Conservation (phyloP, 768 basidiomycete genomes). For the Suillus discolor region DNA sequence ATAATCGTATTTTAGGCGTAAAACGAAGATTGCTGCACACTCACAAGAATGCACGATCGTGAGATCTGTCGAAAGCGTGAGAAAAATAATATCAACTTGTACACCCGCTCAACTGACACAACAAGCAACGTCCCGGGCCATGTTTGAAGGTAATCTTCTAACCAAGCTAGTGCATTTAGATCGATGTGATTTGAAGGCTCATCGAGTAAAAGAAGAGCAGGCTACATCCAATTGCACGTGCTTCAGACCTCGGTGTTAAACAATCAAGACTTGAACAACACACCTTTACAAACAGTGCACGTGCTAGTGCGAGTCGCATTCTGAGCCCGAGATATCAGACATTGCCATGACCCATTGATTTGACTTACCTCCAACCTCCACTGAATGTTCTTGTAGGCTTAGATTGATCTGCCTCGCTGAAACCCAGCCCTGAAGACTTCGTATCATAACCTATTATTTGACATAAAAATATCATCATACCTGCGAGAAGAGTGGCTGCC, state of each 20-base stretch:
- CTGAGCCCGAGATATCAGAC: slow-evolving; percentile 38
- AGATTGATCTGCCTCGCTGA: slow-evolving; percentile 85
- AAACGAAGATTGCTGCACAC: slow-evolving; percentile 20
- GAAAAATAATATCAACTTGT: slow-evolving; percentile 7
- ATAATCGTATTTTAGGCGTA: slow-evolving; percentile 5
- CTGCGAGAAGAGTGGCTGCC: slow-evolving; percentile 87
- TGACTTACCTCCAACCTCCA: slow-evolving; percentile 89
- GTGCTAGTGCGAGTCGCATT: slow-evolving; percentile 94
- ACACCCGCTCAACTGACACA: slow-evolving; percentile 57
- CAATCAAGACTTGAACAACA: not conserved
- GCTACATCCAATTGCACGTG: slow-evolving; percentile 38
- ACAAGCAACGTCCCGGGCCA: slow-evolving; percentile 93
- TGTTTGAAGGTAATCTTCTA: slow-evolving; percentile 95
- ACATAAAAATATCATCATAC: slow-evolving; percentile 36
- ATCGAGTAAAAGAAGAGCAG: slow-evolving; percentile 78
- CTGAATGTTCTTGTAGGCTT: slow-evolving; percentile 85
- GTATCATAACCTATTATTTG: slow-evolving; percentile 1
- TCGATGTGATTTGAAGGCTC: slow-evolving; percentile 98
- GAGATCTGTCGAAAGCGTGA: slow-evolving; percentile 58
- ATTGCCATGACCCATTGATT: not conserved
- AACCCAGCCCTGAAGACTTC: slow-evolving; percentile 72
- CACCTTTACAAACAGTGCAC: slow-evolving; percentile 96
- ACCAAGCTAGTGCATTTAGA: slow-evolving; percentile 95
- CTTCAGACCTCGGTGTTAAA: slow-evolving; percentile 11
- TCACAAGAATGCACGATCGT: slow-evolving; percentile 95